Base-by-base conservation (phyloP, 192 early-diverging fungal genomes). In the Chytriomyces sp. region DNA sequence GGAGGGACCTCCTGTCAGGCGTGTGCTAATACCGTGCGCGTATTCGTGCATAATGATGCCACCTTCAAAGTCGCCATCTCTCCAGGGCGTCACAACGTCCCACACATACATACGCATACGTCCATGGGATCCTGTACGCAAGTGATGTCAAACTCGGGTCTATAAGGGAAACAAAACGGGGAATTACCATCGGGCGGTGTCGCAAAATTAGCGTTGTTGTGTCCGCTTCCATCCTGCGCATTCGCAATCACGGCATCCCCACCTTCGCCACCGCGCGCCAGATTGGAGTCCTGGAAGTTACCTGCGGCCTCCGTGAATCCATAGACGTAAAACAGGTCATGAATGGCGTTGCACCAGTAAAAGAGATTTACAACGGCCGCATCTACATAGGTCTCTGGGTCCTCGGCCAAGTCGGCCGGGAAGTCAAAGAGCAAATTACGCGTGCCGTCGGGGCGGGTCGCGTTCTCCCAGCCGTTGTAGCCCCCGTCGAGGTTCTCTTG, bases 11-110 rank as follows among this genome's bases (percentile, higher is more conserved):
- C 96, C 96, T 1, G 94, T 96, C 67, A 98, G 82, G 31, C 94
- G 86, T 37, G 85, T 96, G 14, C 91, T 93, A 57, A 98, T 91
- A 59, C 96, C 96, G 72, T 98, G 96, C 10, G 91, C 86, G 70
- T 91, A 96, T 81, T 98, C 94, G 81, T 98, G 96, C 59, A 93
- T 91, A 36, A 95, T 86, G 76, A 96, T 96, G 55, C 94, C 94
- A 39, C 89, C 89, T 81, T 95, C 94, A 54, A 98, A 79, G 58
- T 64, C 53, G 30, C 65, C 65, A 76, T 98, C 96, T 36, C 94
- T 81, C 70, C 81, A 73, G 5, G 93, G 90, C 0, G 75, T 66
- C 2, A 89, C 88, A n/a, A 81, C 75, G 64, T 93, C 90, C 96
- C 96, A 98, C 5, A 93, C 86, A 62, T 93, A 67, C 96, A 98